Conservation (phyloP, 768 basidiomycete species). For the Lentinus tigrinus region DNA sequence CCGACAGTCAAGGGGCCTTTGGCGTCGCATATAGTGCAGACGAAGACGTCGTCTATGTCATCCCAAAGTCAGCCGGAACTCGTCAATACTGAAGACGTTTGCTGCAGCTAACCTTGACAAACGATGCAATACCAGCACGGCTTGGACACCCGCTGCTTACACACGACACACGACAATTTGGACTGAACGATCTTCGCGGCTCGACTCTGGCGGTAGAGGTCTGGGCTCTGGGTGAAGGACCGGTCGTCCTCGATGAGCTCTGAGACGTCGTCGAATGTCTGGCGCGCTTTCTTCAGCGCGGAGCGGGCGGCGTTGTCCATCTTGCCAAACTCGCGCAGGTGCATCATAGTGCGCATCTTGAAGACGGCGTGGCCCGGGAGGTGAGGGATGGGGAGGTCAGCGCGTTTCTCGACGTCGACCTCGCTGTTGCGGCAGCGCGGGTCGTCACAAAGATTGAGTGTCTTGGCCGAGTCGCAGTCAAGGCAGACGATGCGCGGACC, state of each 20-base stretch:
- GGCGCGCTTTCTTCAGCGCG: constrained; percentile 19
- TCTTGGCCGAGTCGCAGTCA: constrained; percentile 27
- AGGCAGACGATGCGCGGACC: constrained; percentile 32
- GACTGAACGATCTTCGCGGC: background rate
- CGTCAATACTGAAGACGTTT: too few species aligned
- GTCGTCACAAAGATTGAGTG: constrained; percentile 30
- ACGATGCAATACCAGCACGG: constrained; percentile 34
- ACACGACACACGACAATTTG: constrained; percentile 22
- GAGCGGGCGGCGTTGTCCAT: constrained; percentile 22
- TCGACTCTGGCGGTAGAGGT: background rate
- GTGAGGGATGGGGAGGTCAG: constrained; percentile 24
- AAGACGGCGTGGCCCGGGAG: constrained; percentile 31
- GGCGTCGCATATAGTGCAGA: constrained; percentile 24
- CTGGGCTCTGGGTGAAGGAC: background rate
- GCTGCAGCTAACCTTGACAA: constrained; percentile 20
- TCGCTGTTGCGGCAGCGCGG: constrained; percentile 21
- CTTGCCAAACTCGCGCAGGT: constrained; percentile 17
- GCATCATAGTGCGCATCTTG: constrained; percentile 25
- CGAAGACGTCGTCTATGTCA: constrained; percentile 18
- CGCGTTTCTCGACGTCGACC: background rate
- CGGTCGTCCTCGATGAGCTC: constrained; percentile 1
- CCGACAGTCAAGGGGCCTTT: constrained; percentile 9
- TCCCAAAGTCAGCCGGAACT: background rate
- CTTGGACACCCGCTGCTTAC: constrained; percentile 17
- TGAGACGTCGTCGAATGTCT: constrained; percentile 5